These are phyloP conservation scores for Marchantia polymorpha DNA, from an alignment of 225 moss, liverwort and hornwort genomes.

Conservation along the genomic window DNA sequence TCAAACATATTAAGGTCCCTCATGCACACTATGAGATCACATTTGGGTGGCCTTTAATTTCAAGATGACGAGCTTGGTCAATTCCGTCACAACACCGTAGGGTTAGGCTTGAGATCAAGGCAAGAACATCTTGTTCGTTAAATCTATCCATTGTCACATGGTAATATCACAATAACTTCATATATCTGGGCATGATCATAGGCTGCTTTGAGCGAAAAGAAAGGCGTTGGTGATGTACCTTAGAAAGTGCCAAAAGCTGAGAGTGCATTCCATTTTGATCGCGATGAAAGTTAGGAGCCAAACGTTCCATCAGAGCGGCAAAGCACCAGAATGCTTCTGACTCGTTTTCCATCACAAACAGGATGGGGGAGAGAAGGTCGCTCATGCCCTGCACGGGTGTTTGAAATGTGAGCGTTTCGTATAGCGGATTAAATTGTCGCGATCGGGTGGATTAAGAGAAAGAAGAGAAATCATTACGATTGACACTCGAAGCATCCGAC, in stretches of 20 bases:
- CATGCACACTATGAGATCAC: no score
- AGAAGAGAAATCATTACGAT: neutral
- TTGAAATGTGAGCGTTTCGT: neutral
- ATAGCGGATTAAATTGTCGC: neutral
- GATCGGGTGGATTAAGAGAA: neutral
- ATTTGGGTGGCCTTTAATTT: no score
- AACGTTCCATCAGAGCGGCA: constrained; percentile 90
- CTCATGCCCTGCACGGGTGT: constrained; percentile 82
- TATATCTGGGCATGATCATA: no score
- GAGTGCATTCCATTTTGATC: constrained; percentile 99
- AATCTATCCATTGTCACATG: no score
- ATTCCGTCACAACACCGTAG: no score
- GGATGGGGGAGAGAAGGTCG: constrained; percentile 91
- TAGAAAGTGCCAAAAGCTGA: constrained; percentile 86
- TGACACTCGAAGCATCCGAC: neutral
- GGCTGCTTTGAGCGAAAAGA: no score
- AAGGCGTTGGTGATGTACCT: constrained; percentile 35
- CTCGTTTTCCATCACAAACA: constrained; percentile 82
- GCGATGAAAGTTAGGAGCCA: constrained; percentile 98
- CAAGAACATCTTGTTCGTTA: no score
- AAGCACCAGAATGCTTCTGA: constrained; percentile 99
- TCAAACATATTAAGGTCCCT: no score
- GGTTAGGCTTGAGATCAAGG: no score
- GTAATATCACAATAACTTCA: no score
- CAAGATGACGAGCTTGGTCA: no score